phyloP scores from a whole-genome alignment of 2,329 filamentous ascomycete genomes.

The Paecilomyces niveus region DNA sequence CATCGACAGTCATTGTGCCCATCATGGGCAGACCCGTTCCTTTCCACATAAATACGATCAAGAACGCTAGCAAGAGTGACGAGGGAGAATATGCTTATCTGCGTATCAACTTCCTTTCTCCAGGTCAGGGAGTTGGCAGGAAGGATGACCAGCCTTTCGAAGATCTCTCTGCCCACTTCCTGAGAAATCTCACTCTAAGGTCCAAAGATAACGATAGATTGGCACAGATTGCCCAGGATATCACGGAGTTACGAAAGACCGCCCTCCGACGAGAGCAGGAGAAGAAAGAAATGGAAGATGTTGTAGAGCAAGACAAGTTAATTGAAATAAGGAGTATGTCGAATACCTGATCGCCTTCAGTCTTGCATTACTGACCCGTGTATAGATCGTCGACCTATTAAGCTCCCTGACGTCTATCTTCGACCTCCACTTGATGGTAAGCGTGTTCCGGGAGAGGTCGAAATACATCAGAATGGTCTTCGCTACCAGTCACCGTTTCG shows the following conservation, averaged over 20 bases:
- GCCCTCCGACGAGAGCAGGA: constrained; percentile 89
- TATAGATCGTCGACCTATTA: constrained; percentile 78
- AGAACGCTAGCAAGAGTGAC: constrained; percentile 96
- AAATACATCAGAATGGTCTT: constrained; percentile 98
- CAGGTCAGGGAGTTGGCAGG: constrained; percentile 90
- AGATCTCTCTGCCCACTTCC: constrained; percentile 90
- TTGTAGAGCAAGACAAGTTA: constrained; percentile 97
- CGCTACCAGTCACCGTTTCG: constrained; percentile 80
- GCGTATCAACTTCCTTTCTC: constrained; percentile 94
- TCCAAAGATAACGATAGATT: constrained; percentile 85
- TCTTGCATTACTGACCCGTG: constrained; percentile 32
- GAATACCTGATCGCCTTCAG: neutral
- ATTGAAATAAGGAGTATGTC: constrained; percentile 81
- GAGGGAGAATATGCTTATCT: constrained; percentile 92
- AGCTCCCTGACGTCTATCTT: constrained; percentile 91
- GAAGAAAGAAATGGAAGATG: constrained; percentile 99
- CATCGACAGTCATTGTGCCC: constrained; percentile 80
- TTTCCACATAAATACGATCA: constrained; percentile 97
- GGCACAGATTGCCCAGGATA: constrained; percentile 83
- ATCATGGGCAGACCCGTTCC: constrained; percentile 97
- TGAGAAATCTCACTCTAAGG: constrained; percentile 89
- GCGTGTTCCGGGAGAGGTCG: constrained; percentile 87
- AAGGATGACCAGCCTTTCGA: constrained; percentile 98
- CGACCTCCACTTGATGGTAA: constrained; percentile 94
- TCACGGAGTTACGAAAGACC: constrained; percentile 93